Base-by-base conservation (phyloP, 768 basidiomycete species). In the Suillus subaureus region DNA sequence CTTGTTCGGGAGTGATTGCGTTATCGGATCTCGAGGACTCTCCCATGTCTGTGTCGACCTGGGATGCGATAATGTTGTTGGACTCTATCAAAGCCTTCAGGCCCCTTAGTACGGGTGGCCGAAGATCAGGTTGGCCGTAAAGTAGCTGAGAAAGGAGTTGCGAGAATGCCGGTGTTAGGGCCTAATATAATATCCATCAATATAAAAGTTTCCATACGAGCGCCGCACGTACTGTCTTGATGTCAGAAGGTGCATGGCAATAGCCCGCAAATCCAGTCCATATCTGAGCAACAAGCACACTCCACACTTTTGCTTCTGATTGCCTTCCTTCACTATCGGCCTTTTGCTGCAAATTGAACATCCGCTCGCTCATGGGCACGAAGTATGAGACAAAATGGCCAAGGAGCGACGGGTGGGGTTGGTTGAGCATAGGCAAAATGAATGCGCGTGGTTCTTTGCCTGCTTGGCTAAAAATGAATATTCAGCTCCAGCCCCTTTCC, bases 261-360 rank as follows among this genome's bases (percentile, higher is more conserved):
- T 99, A 99, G 2, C 96, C 95, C 7, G 88, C 87, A 47, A 99
- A 84, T 31, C 96, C 93, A 31, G 87, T 83, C 97, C 97, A 99
- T 23, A 97, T 87, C 76, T 99, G 97, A 12, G 90, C 89, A 28
- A 98, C 89, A 54, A 99, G 84, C 13, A 97, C 95, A 68, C 88
- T 92, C 94, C 95, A 99, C 43, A 99, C 89, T 78, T 99, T 99
- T 16, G 91, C 92, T 77, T 99, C 96, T 0, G 92, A 89, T 61
- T 84, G 85, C 43, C 89, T 87, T 15, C 85, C 87, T 63, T 89
- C 90, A 8, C 82, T 79, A 68, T 93, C 92, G 0, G 94, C 92
- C 18, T 85, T 89, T 66, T 92, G 88, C 73, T 96, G 92, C 43
- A 93, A 79, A 72, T 94, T 86, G 73, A 99, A 99, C 85, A 99